Conservation (phyloP, 305 asterid genomes). For the Fraxinus floribunda region DNA sequence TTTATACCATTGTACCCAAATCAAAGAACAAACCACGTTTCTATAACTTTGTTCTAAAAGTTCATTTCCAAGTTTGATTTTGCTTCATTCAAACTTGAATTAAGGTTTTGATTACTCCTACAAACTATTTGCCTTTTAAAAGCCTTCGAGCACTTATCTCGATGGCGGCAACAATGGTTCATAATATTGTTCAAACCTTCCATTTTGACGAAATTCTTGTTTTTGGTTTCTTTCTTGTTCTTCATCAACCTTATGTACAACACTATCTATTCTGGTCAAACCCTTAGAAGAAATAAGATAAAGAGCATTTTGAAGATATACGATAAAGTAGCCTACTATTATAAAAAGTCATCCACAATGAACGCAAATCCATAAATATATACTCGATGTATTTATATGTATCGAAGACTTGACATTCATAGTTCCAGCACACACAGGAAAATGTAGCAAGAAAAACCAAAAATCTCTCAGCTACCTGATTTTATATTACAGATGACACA, state of each 20-base stretch:
- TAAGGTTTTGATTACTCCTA: too few relatives aligned
- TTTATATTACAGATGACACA: constrained; percentile 36
- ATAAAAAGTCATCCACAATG: background rate
- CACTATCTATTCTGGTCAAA: background rate
- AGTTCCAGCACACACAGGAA: background rate
- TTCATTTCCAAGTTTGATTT: too few relatives aligned
- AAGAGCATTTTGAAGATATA: too few relatives aligned
- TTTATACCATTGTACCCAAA: too few relatives aligned
- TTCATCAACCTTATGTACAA: background rate
- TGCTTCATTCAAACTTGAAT: too few relatives aligned
- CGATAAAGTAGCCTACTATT: background rate
- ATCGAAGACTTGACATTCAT: background rate
- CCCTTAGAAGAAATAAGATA: background rate
- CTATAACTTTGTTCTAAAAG: too few relatives aligned
- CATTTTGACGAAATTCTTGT: background rate
- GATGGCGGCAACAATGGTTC: background rate
- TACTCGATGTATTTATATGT: background rate
- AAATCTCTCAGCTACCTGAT: constrained; percentile 20
- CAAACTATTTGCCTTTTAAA: too few relatives aligned
- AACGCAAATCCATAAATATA: background rate
- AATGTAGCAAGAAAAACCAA: background rate
- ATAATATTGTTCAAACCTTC: background rate
- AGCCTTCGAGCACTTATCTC: too few relatives aligned
- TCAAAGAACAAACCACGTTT: too few relatives aligned
- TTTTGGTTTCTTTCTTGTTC: background rate